A percentile compares a stretch with the other conserved stretches of the same genome.
Conservation (phyloP, 2,329 filamentous ascomycete species). For the Pseudogymnoascus sp. region DNA sequence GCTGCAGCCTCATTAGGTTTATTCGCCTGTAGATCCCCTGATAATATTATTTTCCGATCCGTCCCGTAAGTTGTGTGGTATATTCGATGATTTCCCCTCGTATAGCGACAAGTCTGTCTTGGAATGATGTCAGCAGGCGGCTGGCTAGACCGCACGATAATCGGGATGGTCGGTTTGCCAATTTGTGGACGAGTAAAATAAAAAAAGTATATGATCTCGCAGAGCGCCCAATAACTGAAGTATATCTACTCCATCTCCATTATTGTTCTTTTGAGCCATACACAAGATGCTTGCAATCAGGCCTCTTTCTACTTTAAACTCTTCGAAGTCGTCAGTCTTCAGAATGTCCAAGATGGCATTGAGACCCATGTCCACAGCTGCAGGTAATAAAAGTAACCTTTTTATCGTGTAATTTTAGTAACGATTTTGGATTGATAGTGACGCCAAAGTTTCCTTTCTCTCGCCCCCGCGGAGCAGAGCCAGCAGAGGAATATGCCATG, state of each 20-base stretch:
- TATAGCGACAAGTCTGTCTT: neutral
- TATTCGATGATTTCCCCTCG: neutral
- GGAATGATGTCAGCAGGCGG: neutral
- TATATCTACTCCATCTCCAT: neutral
- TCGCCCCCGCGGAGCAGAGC: slow-evolving; percentile 33
- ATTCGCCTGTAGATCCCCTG: neutral
- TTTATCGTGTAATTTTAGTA: neutral
- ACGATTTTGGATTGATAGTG: slow-evolving; percentile 11
- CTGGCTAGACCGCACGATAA: neutral
- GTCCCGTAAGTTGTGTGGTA: neutral
- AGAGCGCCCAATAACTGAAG: neutral
- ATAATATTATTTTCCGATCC: neutral
- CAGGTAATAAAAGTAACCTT: neutral
- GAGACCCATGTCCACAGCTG: neutral
- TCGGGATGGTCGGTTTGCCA: neutral
- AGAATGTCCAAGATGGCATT: neutral
- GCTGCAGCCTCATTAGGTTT: neutral
- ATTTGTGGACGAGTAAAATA: neutral
- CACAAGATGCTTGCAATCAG: slow-evolving; percentile 5
- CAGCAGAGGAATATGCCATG: slow-evolving; percentile 36
- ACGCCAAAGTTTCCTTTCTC: slow-evolving; percentile 33
- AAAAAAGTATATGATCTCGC: neutral
- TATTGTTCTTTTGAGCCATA: neutral
- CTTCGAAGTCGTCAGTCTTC: neutral
- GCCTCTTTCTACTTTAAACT: neutral